These are phyloP conservation scores for Penicillium verrucosum DNA, from an alignment of 2,329 filamentous ascomycete genomes.

Conservation along the genomic window DNA sequence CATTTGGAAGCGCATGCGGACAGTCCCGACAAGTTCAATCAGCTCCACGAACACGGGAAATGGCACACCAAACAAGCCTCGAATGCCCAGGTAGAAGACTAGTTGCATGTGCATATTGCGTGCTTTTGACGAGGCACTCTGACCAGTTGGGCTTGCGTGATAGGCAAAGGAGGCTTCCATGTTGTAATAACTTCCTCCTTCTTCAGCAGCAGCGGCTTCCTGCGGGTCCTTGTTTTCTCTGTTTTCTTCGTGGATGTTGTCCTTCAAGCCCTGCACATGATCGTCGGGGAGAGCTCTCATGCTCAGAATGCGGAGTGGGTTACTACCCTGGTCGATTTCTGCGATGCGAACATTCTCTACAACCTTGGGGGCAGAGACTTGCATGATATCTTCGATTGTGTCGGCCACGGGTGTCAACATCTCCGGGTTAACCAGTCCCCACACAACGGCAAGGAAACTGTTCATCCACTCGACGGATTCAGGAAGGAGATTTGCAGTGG, in stretches of 20 bases:
- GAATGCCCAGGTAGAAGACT: slow-evolving; percentile 88
- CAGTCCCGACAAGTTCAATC: slow-evolving; percentile 84
- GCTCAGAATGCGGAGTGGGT: slow-evolving; percentile 83
- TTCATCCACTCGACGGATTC: slow-evolving; percentile 98
- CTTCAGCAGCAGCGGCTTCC: slow-evolving; percentile 82
- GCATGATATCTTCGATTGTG: slow-evolving; percentile 93
- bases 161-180: slow-evolving; percentile 88
- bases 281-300: slow-evolving; percentile 79
- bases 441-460: slow-evolving; percentile 75
- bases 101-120: slow-evolving; percentile 97
- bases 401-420: slow-evolving; percentile 94
- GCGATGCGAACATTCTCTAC: slow-evolving; percentile 94
- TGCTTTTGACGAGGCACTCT: slow-evolving; percentile 72
- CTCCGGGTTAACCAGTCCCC: slow-evolving; percentile 90
- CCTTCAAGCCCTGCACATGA: slow-evolving; percentile 77
- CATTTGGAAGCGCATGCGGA: slow-evolving; percentile 77
- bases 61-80: slow-evolving; percentile 83
- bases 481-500: slow-evolving; percentile 82
- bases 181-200: slow-evolving; percentile 90
- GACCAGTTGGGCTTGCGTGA: slow-evolving; percentile 72
- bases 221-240: slow-evolving; percentile 79
- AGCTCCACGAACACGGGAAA: slow-evolving; percentile 86
- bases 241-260: slow-evolving; percentile 74
- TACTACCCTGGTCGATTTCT: slow-evolving; percentile 90
- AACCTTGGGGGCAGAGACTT: slow-evolving; percentile 83